Percentiles rank a stretch among this genome's conserved stretches.
Evolutionary conservation across 2,329 filamentous ascomycete species (phyloP).

Genomic region (Penicillium sp.): DNA sequence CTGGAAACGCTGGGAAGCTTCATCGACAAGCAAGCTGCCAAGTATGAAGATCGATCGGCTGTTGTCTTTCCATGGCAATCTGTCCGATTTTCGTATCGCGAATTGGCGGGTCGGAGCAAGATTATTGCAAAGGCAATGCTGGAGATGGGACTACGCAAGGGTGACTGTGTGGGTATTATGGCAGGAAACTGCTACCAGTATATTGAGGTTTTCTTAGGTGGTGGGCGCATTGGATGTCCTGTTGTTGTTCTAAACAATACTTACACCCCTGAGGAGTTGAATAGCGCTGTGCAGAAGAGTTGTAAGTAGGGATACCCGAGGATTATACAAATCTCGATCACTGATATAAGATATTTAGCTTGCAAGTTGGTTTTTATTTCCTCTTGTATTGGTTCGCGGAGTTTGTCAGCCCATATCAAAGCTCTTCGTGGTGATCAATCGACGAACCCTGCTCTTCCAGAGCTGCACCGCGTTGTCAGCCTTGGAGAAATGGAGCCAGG

Average conservation of each 20-base stretch:
- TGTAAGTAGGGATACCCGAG: conserved; percentile 11
- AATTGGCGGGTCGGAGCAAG: conserved; percentile 20
- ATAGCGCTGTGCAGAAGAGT: conserved; percentile 18
- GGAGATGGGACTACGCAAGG: conserved; percentile 63
- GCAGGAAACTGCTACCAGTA: conserved; percentile 57
- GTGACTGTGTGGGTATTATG: conserved; percentile 71
- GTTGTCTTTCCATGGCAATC: conserved; percentile 25
- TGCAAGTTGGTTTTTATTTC: conserved; percentile 31
- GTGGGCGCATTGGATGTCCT: conserved; percentile 33
- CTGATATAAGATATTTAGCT: conserved; percentile 8
- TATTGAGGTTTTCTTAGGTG: conserved; percentile 60
- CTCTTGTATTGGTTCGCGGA: conserved; percentile 18
- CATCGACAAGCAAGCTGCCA: conserved; percentile 22
- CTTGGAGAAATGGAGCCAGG: neutral
- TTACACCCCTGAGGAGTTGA: conserved; percentile 27
- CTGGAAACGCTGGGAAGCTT: conserved; percentile 18
- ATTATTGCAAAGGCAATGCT: conserved; percentile 59
- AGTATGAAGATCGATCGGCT: conserved; percentile 6
- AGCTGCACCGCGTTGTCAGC: conserved; percentile 15
- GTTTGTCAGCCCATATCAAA: conserved; percentile 20
- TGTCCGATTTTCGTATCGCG: conserved; percentile 18
- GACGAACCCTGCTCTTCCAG: conserved; percentile 5
- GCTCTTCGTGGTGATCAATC: conserved; percentile 6
- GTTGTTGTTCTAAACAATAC: conserved; percentile 37
- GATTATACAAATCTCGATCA: no score